Percentiles rank a stretch among this genome's conserved stretches.
phyloP scores from a whole-genome alignment of 2,329 filamentous ascomycete species.

The Thyridium curvatum region DNA sequence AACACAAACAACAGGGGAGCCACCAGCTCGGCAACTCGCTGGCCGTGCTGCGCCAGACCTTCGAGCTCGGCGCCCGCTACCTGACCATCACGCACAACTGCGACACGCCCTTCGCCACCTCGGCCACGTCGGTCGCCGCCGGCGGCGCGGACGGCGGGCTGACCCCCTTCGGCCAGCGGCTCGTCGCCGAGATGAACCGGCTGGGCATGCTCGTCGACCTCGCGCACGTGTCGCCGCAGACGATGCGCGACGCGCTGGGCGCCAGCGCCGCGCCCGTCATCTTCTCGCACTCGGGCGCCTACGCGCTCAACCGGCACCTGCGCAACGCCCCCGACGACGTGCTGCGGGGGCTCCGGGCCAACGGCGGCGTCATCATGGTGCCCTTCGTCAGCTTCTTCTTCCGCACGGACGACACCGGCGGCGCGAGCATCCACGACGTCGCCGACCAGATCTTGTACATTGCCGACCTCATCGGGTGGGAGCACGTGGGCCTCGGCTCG shows the following conservation, averaged over 20 bases:
- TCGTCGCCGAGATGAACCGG: slow-evolving; percentile 20
- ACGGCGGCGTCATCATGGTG: slow-evolving; percentile 2
- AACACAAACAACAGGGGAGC: slow-evolving; percentile 7
- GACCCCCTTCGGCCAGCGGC: slow-evolving; percentile 11
- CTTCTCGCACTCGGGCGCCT: slow-evolving; percentile 10
- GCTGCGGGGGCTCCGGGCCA: slow-evolving; percentile 6
- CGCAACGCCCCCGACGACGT: slow-evolving; percentile 29
- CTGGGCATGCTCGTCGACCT: slow-evolving; percentile 18
- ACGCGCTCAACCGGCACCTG: slow-evolving; percentile 10
- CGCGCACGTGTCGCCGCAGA: slow-evolving; percentile 9
- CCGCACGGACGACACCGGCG: not conserved
- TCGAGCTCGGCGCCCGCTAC: slow-evolving; percentile 23
- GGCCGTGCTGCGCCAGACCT: slow-evolving; percentile 7
- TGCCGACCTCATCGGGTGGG: slow-evolving; percentile 74
- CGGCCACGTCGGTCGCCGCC: slow-evolving; percentile 9
- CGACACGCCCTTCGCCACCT: slow-evolving; percentile 11
- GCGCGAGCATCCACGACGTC: slow-evolving; percentile 32
- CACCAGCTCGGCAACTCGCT: slow-evolving; percentile 15
- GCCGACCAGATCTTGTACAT: slow-evolving; percentile 77
- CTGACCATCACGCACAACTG: slow-evolving; percentile 15
- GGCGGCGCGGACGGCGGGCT: slow-evolving; percentile 8
- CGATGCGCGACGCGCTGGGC: slow-evolving; percentile 10
- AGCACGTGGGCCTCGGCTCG: slow-evolving; percentile 79
- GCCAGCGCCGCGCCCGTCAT: slow-evolving; percentile 11
- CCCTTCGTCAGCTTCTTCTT: slow-evolving; percentile 1